Percentiles rank a stretch among this genome's conserved stretches.
Evolutionary conservation across 768 basidiomycete species (phyloP).

Genomic region (Boletus rex-veris): DNA sequence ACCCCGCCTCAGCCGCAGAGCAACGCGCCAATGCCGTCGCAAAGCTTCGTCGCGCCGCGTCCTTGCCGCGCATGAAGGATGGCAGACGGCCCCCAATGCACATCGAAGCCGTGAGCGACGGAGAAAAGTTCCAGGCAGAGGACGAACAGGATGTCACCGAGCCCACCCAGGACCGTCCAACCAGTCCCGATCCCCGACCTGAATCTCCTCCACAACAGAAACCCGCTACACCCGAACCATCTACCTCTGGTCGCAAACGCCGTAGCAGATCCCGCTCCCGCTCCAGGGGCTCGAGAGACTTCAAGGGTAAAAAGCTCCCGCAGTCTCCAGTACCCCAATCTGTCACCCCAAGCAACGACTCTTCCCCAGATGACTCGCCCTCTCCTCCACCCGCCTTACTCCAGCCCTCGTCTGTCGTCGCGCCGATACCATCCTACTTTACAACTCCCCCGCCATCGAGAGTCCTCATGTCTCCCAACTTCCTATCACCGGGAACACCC

Average conservation of each 20-base stretch:
- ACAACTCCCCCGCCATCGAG: slow-evolving; percentile 43
- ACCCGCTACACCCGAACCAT: slow-evolving; percentile 40
- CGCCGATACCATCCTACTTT: slow-evolving; percentile 56
- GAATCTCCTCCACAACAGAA: slow-evolving; percentile 29
- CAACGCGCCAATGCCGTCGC: slow-evolving; percentile 87
- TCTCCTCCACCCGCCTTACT: slow-evolving; percentile 26
- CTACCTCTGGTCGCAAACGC: slow-evolving; percentile 50
- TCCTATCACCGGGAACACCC: slow-evolving; percentile 51
- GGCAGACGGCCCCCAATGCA: slow-evolving; percentile 87
- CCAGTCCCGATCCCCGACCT: slow-evolving; percentile 22
- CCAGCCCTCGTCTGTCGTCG: slow-evolving; percentile 35
- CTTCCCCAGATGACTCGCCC: slow-evolving; percentile 60
- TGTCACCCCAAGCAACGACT: slow-evolving; percentile 54
- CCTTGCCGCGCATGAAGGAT: slow-evolving; percentile 87
- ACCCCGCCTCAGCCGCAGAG: slow-evolving; percentile 53
- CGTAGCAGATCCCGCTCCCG: slow-evolving; percentile 68
- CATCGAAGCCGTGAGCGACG: slow-evolving; percentile 76
- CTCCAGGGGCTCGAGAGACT: slow-evolving; percentile 63
- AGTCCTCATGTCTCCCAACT: slow-evolving; percentile 41
- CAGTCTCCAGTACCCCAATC: slow-evolving; percentile 45
- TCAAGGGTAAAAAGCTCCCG: slow-evolving; percentile 58
- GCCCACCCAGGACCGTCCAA: slow-evolving; percentile 2
- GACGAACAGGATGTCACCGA: slow-evolving; percentile 27
- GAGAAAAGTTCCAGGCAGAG: slow-evolving; percentile 54
- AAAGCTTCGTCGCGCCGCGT: slow-evolving; percentile 88